phyloP scores from a whole-genome alignment of 2,329 filamentous ascomycete species.

The Apiospora marii region DNA sequence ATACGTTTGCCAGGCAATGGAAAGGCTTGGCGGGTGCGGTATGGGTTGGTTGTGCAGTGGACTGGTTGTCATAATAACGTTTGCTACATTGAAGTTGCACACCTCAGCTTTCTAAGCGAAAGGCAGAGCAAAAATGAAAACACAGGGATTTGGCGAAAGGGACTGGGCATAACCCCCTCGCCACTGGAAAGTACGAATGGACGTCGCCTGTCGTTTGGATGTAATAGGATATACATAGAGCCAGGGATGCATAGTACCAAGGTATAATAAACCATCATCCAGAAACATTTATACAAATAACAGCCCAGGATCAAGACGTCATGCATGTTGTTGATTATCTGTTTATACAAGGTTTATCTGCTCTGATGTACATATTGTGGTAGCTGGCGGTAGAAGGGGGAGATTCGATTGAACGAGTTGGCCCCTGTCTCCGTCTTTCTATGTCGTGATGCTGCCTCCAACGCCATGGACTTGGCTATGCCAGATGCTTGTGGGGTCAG shows the following conservation, averaged over 20 bases:
- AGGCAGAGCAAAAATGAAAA: not conserved
- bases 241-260: not conserved
- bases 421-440: not conserved
- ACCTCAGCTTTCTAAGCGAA: not conserved
- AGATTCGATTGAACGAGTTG: conserved; percentile 19
- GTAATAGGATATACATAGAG: not conserved
- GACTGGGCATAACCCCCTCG: not conserved
- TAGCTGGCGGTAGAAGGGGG: conserved; percentile 21
- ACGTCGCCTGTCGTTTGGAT: not conserved
- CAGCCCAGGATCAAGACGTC: not conserved
- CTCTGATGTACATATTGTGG: conserved; percentile 20
- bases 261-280: not conserved
- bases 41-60: not conserved
- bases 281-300: conserved; percentile 25
- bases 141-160: not conserved
- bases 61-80: not conserved
- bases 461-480: conserved; percentile 24
- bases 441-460: conserved; percentile 11
- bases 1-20: not conserved
- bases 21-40: not conserved
- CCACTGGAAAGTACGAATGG: not conserved
- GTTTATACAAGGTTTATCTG: conserved; percentile 22
- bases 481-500: conserved; percentile 24
- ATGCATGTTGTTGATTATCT: conserved; percentile 7
- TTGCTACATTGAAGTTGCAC: not conserved